Percentiles rank a stretch among this genome's conserved stretches.
Conservation (phyloP, 1,284 basidiomycete species). For the Ceratobasidium sp. region DNA sequence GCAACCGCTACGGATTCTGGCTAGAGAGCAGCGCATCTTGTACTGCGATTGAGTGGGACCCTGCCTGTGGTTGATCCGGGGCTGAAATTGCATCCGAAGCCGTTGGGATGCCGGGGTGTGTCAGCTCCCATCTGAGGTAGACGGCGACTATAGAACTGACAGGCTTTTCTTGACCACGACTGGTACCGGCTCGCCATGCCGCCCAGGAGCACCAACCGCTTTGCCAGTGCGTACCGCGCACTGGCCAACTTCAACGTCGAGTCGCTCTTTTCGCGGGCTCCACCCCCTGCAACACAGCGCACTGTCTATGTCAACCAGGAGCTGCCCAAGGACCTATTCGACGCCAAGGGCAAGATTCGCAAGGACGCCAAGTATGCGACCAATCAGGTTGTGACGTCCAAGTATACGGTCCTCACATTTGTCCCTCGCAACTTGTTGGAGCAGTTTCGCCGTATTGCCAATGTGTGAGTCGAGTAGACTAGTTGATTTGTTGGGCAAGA, state of each 20-base stretch:
- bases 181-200: conserved; percentile 1
- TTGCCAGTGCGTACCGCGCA: conserved; percentile 32
- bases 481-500: conserved; percentile 21
- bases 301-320: conserved; percentile 78
- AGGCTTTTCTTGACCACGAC: no score
- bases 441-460: conserved; percentile 87
- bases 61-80: no score
- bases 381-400: conserved; percentile 93
- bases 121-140: no score
- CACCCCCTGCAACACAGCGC: conserved; percentile 64
- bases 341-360: conserved; percentile 70
- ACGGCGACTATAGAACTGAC: no score
- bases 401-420: conserved; percentile 91
- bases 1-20: no score
- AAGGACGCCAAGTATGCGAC: conserved; percentile 68
- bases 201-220: conserved; percentile 27
- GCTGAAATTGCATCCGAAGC: no score
- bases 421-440: conserved; percentile 87
- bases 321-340: conserved; percentile 72
- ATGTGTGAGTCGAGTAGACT: conserved; percentile 62
- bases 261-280: conserved; percentile 68
- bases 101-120: no score
- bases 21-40: no score
- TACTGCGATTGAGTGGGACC: no score
- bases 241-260: conserved; percentile 54